phyloP scores from a whole-genome alignment of 2,329 filamentous ascomycete species.

The Colletotrichum sp. region DNA sequence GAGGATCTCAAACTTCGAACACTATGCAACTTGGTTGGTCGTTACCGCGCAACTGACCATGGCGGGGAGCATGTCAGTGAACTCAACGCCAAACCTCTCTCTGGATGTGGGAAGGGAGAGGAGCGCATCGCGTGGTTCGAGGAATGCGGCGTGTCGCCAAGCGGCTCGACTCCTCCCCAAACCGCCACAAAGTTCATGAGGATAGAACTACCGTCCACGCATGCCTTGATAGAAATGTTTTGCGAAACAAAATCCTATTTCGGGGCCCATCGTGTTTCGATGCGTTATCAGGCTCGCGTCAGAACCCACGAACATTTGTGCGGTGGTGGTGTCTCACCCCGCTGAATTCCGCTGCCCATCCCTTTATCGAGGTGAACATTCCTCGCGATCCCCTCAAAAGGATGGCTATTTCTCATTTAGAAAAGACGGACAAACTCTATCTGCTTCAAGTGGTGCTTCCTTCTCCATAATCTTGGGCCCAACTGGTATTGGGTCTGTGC shows the following conservation, averaged over 20 bases:
- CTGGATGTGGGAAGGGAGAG: neutral
- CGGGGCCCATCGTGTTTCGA: neutral
- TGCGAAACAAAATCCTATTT: neutral
- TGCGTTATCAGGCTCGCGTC: neutral
- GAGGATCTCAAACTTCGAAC: neutral
- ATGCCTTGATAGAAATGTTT: neutral
- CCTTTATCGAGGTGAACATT: slow-evolving; percentile 15
- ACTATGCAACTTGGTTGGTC: neutral
- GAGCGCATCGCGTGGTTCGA: neutral
- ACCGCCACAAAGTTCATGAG: neutral
- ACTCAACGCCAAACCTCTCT: neutral
- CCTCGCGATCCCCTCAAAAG: slow-evolving; percentile 14
- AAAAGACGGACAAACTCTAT: neutral
- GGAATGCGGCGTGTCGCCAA: neutral
- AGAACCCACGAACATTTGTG: neutral
- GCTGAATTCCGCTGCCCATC: slow-evolving; percentile 11
- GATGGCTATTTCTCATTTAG: neutral
- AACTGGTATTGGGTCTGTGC: neutral
- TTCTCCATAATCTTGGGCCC: neutral
- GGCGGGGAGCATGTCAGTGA: neutral
- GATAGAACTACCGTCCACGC: neutral
- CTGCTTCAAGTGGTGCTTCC: neutral
- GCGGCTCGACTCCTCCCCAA: neutral
- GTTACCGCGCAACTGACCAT: neutral
- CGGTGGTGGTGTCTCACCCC: neutral